Evolutionary conservation across 2,329 filamentous ascomycete genomes (phyloP), one percentile per base, ranked within the genome.

Genomic region (Myotisia sp.): DNA sequence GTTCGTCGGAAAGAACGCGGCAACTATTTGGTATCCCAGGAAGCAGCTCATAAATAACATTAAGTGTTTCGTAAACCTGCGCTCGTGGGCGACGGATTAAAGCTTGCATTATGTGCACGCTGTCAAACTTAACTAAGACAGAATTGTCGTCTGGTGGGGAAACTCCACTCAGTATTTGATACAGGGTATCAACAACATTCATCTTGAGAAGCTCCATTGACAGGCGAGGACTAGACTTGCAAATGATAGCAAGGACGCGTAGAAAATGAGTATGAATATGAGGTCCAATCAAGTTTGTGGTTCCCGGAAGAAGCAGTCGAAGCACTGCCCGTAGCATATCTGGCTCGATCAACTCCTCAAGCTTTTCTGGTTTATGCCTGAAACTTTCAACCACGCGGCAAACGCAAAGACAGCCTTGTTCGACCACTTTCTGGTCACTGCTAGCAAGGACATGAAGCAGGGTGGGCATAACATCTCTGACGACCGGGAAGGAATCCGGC

Each of bases 31-130:
- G 76, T 10, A 87, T 65, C 32, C 73, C 76, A 1, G 87, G 86
- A 22, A 98, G 68, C 19, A 98, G 66, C 60, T 98, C 90, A 62
- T 90, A 94, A 43, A 98, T 85, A 43, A 98, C 85, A 53, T 95
- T 95, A 42, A 98, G 70, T 1, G 92, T 94, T 63, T 98, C 90
- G 46, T 87, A 90, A 12, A 98, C 82, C 58, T 98, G 90, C 46
- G 98, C 92, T 37, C 86, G 77, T 5, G 90, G 90, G 26, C 87
- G 77, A 52, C 95, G 90, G 34, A 98, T 93, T 42, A 98, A 68
- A 23, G 92, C 85, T 60, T 98, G 90, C 92, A 98, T 98, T 49
- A 98, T 90, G 29, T 98, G 74, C 36, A 95, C 87, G 51, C 85
- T 93, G 57, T 95, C 87, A 43, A 95, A 79, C 59, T 92, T 93